A percentile compares a stretch with the other conserved stretches of the same genome.
phyloP scores from a whole-genome alignment of 179 eudicot genomes.

The Corrigiola litoralis region DNA sequence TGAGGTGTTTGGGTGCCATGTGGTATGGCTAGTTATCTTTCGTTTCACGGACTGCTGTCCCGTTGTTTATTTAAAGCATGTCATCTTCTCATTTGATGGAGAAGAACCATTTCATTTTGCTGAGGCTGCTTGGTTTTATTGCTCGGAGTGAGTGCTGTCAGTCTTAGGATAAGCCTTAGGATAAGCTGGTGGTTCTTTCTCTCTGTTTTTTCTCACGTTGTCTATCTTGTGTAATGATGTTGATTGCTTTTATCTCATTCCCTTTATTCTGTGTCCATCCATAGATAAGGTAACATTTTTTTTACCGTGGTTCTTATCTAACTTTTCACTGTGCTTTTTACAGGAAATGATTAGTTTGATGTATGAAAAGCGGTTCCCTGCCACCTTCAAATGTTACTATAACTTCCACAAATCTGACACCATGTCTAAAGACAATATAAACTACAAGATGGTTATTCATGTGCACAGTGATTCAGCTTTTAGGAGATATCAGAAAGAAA shows the following conservation, averaged over 20 bases:
- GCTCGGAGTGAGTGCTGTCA: background rate
- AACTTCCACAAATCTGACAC: slow-evolving; percentile 65
- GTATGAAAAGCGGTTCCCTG: slow-evolving; percentile 68
- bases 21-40: too few relatives aligned
- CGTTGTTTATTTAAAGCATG: background rate
- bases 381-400: slow-evolving; percentile 78
- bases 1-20: too few relatives aligned
- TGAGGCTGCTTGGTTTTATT: background rate
- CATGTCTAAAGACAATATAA: slow-evolving; percentile 49
- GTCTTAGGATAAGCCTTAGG: background rate
- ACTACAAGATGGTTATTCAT: slow-evolving; percentile 89
- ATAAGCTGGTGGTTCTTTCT: background rate
- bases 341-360: slow-evolving; percentile 91
- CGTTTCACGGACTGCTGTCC: background rate
- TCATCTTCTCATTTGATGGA: too few relatives aligned
- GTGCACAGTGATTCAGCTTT: slow-evolving; percentile 77
- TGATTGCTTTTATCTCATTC: background rate
- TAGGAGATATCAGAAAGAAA: slow-evolving; percentile 85
- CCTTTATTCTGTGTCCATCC: background rate
- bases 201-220: background rate
- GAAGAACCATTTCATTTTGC: background rate
- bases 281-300: background rate
- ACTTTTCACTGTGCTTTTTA: background rate
- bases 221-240: background rate
- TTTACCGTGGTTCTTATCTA: background rate